Evolutionary conservation across 75 land plant species (phyloP), one percentile per base, ranked within the genome.

Genomic region (Isoetes taiwanensis): DNA sequence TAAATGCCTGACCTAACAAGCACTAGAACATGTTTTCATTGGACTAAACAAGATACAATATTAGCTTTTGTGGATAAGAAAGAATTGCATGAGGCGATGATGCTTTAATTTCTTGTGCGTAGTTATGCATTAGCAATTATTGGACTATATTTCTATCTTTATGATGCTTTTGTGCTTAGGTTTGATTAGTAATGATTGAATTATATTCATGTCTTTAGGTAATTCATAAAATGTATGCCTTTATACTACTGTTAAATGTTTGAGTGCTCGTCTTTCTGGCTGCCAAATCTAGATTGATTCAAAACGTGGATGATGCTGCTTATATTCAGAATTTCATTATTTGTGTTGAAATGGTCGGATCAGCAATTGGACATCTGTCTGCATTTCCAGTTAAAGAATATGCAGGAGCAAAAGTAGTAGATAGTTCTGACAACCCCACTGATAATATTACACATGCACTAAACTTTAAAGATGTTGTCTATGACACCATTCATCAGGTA

Each of bases 401-500:
- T 68, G 90, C 96, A 3, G 90, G 84, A 59, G 88, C 98, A 31
- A 93, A 93, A 28, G 74, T 79, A 60, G 86, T 83, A 35, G 60
- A 48, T 0, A n/a, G n/a, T n/a, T 67, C 78, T 31, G 59, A 76
- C 38, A 80, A 80, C 35, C 59, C 88, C 0, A 54, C 60, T 4
- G 81, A 73, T 43, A 93, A 78, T 57, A 73, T 93, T 29, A 65
- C 81, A 1, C 98, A 93, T 79, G 98, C 90, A 11, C 32, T 93
- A 58, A 93, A 84, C 63, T 75, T 93, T 55, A 80, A 82, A 34
- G 98, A 93, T 68, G 78, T 93, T 42, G 95, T 90, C 65, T 78
- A 84, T 70, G 98, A 93, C 67, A 88, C 98, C 4, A 80, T 93
- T 30, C 98, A 93, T 52, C 98, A 93, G 96, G 98, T 93, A 46